A percentile compares a stretch with the other conserved stretches of the same genome.
Conservation (phyloP, 805 yeast species). For the Helenozyma baotianmanensis region DNA sequence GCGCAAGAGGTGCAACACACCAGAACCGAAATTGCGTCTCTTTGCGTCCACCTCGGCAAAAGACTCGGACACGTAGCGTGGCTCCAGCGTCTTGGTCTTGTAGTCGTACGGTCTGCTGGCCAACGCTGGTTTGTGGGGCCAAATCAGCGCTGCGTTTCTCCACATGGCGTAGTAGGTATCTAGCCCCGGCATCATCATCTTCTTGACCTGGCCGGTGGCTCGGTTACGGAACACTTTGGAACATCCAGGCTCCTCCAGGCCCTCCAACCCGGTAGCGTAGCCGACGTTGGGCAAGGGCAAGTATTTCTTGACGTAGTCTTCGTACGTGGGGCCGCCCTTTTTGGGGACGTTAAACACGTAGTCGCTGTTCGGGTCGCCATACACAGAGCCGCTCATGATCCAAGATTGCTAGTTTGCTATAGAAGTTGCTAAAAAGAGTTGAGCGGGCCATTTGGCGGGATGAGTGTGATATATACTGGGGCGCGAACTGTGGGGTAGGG, state of each 20-base stretch:
- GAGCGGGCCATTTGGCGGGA: no score
- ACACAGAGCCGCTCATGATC: constrained; percentile 2
- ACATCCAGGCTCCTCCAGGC: constrained; percentile 39
- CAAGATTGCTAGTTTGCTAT: no score
- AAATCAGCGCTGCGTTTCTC: constrained; percentile 33
- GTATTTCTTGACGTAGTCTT: constrained; percentile 9
- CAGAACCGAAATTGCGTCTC: constrained; percentile 35
- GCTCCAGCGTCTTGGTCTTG: constrained; percentile 25
- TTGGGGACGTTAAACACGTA: constrained; percentile 13
- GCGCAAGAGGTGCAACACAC: constrained; percentile 27
- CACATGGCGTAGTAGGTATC: constrained; percentile 44
- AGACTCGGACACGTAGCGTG: constrained; percentile 25
- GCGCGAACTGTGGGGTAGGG: no score
- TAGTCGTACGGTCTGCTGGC: constrained; percentile 37
- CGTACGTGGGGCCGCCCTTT: constrained; percentile 6
- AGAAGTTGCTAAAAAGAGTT: no score
- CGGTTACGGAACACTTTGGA: constrained; percentile 49
- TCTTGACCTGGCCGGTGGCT: constrained; percentile 25
- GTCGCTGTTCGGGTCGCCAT: constrained; percentile 15
- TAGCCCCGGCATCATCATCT: constrained; percentile 40
- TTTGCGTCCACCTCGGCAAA: constrained; percentile 28
- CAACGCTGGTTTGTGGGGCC: constrained; percentile 38
- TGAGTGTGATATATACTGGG: no score
- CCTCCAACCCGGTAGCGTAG: constrained; percentile 29
- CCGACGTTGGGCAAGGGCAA: constrained; percentile 15